These are phyloP conservation scores for Musa itinerans DNA, from an alignment of 176 grass and related monocot species.

Conservation along the genomic window DNA sequence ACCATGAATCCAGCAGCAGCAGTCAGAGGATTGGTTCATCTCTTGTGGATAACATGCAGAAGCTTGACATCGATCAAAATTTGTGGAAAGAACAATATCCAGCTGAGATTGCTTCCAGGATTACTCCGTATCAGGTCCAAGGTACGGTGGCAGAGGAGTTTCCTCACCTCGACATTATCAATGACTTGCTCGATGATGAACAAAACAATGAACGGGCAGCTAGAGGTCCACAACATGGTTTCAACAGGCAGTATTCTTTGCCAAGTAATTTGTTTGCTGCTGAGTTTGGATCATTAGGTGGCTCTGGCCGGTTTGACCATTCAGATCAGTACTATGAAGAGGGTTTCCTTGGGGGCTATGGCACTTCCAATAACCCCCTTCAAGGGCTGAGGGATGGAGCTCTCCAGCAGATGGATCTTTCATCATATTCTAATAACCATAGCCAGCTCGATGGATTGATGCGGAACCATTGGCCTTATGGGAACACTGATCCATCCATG, in stretches of 20 bases:
- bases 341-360: slow-evolving; percentile 26
- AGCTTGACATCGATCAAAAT: slow-evolving; percentile 6
- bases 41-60: slow-evolving; percentile 5
- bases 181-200: slow-evolving; percentile 88
- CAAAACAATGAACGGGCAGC: slow-evolving; percentile 10
- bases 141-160: slow-evolving; percentile 55
- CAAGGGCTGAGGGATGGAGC: slow-evolving; percentile 38
- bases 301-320: slow-evolving; percentile 36
- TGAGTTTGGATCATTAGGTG: slow-evolving; percentile 16
- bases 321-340: slow-evolving; percentile 36
- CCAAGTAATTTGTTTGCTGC: slow-evolving; percentile 2
- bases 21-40: not conserved
- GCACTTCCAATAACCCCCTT: slow-evolving; percentile 25
- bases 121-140: slow-evolving; percentile 15
- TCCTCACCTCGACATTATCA: slow-evolving; percentile 89
- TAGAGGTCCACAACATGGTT: not conserved
- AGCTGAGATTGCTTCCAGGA: slow-evolving; percentile 8
- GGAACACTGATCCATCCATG: not conserved
- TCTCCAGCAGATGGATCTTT: not conserved
- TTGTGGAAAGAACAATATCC: not conserved
- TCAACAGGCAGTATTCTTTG: slow-evolving; percentile 16
- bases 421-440: not conserved
- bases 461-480: not conserved
- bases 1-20: slow-evolving; percentile 13
- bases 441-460: not conserved